Base-by-base conservation (phyloP, 2,329 filamentous ascomycete genomes). In the Alternaria sp. region DNA sequence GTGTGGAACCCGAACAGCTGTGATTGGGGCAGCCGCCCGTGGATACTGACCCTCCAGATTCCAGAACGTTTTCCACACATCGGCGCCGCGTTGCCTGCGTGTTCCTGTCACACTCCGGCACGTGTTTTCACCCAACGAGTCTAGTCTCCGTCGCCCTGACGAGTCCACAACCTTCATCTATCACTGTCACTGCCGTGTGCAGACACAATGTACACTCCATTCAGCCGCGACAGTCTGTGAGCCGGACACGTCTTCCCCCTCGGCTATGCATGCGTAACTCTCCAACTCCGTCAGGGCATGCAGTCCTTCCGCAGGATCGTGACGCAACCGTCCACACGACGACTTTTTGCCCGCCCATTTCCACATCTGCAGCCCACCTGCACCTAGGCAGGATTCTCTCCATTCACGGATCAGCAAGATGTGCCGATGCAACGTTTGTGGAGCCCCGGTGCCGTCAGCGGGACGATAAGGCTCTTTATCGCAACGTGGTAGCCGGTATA, bases 381-480 rank as follows among this genome's bases (percentile, higher is more conserved):
- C 66, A 67, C 46, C 62, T 65, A 62, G 56, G 65, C 66, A 61
- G 30, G 62, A 58, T 67, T 21, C 54, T 52, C 66, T 70, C 69
- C 70, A 68, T 66, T 66, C 57, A 65, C 54, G 51, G 50, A 61
- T 54, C 57, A 60, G 44, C 62, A 52, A 30, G 13, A 65, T 64
- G 67, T 65, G 66, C 64, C 68, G 66, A 69, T 47, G 62, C 62
- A 63, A 68, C 64, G 61, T 64, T 65, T 67, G 69, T 73, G 68
- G 69, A 72, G 61, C 65, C 60, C 59, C 67, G 21, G 55, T 58
- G 57, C 59, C 49, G 63, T 58, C 67, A 68, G 64, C 68, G 66
- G 66, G 55, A 66, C 62, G 71, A 69, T 70, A 74, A 69, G 64
- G 43, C 25, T 28, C 57, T 61, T 66, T 72, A 71, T 72, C 67